phyloP scores from a whole-genome alignment of 257 asterid species.

The Ajuga chamaepitys region DNA sequence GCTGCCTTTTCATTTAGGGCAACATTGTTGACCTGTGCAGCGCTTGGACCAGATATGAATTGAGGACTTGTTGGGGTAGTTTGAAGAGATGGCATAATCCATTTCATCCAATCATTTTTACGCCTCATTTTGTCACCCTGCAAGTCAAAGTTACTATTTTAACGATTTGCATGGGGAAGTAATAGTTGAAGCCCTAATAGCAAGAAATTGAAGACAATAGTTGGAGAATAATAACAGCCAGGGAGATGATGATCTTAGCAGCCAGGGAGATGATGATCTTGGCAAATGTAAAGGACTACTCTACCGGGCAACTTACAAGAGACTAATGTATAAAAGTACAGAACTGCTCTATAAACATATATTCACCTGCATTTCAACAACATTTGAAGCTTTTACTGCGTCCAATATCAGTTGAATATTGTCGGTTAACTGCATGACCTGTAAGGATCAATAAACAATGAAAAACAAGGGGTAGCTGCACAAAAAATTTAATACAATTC shows the following conservation, averaged over 20 bases:
- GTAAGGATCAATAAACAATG: no score
- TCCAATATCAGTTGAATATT: slow-evolving; percentile 52
- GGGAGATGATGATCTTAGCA: no score
- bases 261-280: no score
- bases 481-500: neutral
- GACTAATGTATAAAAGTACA: neutral
- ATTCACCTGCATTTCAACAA: slow-evolving; percentile 71
- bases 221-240: no score
- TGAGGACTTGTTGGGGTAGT: slow-evolving; percentile 29
- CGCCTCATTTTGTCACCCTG: slow-evolving; percentile 69
- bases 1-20: slow-evolving; percentile 35
- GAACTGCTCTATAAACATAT: neutral
- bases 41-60: slow-evolving; percentile 19
- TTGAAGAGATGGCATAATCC: slow-evolving; percentile 45
- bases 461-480: neutral
- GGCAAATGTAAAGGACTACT: neutral
- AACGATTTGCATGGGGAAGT: neutral
- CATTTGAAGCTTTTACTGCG: slow-evolving; percentile 44
- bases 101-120: slow-evolving; percentile 49
- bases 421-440: slow-evolving; percentile 59
- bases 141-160: neutral
- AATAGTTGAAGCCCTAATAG: neutral
- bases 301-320: neutral
- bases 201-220: no score
- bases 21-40: slow-evolving; percentile 30